Conservation (phyloP, 2,329 filamentous ascomycete species). For the Alternaria dauci region DNA sequence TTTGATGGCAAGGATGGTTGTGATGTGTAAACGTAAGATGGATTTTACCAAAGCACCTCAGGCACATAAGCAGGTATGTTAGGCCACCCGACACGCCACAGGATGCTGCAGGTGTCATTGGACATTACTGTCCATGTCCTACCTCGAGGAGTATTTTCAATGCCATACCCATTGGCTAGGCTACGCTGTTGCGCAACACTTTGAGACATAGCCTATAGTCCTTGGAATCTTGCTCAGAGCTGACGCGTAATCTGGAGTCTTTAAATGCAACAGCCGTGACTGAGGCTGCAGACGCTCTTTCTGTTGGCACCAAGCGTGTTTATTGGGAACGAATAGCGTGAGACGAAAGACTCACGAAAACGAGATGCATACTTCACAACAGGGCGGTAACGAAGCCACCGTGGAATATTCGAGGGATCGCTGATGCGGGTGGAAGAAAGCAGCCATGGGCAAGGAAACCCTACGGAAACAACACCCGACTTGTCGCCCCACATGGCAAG, state of each 20-base stretch:
- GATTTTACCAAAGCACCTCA: neutral
- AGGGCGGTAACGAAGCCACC: neutral
- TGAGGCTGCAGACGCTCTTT: neutral
- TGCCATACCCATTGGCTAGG: neutral
- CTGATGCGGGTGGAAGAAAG: constrained; percentile 1
- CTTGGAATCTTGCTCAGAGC: neutral
- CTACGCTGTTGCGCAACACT: neutral
- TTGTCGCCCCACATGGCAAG: constrained; percentile 15
- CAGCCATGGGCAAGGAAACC: neutral
- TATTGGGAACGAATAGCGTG: neutral
- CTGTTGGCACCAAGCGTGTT: neutral
- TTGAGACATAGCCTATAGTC: neutral
- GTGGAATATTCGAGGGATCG: neutral
- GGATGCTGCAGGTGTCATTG: neutral
- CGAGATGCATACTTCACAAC: neutral
- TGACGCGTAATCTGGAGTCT: neutral
- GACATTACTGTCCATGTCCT: neutral
- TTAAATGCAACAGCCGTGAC: neutral
- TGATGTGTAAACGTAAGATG: neutral
- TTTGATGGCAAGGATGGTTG: neutral
- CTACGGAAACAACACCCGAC: constrained; percentile 4
- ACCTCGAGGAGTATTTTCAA: neutral
- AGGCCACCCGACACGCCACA: constrained; percentile 2
- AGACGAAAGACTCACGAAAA: neutral
- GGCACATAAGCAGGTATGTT: neutral